These are phyloP conservation scores for Anacardium occidentale DNA, from an alignment of 345 rosid genomes.

Conservation along the genomic window DNA sequence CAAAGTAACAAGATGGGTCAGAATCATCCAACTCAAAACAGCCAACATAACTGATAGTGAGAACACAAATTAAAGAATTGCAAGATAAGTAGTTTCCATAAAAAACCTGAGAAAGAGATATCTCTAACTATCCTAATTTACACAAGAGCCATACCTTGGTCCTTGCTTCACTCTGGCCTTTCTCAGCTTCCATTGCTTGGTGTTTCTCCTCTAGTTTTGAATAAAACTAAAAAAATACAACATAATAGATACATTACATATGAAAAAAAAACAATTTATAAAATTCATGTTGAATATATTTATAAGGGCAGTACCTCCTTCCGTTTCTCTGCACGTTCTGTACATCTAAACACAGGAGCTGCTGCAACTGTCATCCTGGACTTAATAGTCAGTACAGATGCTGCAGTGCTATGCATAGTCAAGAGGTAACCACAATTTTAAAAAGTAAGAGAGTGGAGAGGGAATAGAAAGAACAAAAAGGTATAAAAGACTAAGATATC, in stretches of 20 bases:
- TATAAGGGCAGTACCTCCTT: slow-evolving; percentile 59
- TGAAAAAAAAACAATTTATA: neutral
- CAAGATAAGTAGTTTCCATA: neutral
- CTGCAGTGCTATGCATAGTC: slow-evolving; percentile 50
- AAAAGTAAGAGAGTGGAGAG: slow-evolving; percentile 7
- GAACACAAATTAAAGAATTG: neutral
- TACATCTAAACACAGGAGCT: slow-evolving; percentile 73
- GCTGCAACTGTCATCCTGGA: slow-evolving; percentile 44
- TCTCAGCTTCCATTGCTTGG: slow-evolving; percentile 79
- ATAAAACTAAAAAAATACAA: slow-evolving; percentile 52
- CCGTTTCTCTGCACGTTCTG: slow-evolving; percentile 82
- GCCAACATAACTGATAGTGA: neutral
- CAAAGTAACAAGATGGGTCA: slow-evolving; percentile 6
- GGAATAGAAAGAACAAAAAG: slow-evolving; percentile 9
- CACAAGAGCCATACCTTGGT: slow-evolving; percentile 45
- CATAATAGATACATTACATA: neutral
- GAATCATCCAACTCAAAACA: slow-evolving; percentile 10
- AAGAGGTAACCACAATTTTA: slow-evolving; percentile 24
- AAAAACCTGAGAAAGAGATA: neutral
- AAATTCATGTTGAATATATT: neutral
- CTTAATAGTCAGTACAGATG: slow-evolving; percentile 49
- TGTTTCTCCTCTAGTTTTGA: slow-evolving; percentile 83
- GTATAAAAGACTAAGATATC: slow-evolving; percentile 5
- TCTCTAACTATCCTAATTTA: neutral
- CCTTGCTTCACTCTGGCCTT: slow-evolving; percentile 67